These are phyloP conservation scores for Endoconidiophora laricicola DNA, from an alignment of 2,329 filamentous ascomycete species.

Conservation along the genomic window DNA sequence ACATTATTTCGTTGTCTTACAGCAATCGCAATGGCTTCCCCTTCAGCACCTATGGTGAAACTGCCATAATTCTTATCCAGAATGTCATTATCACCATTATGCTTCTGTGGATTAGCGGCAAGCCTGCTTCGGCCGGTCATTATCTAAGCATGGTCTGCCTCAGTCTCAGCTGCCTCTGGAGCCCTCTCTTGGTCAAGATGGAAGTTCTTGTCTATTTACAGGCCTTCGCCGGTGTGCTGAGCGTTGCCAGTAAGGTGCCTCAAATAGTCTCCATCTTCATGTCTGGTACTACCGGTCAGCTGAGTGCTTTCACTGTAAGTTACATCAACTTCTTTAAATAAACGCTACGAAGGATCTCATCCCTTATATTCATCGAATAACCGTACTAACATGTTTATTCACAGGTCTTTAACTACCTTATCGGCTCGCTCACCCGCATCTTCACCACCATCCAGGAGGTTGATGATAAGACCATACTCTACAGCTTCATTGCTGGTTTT, in stretches of 20 bases:
- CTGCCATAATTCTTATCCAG: conserved; percentile 77
- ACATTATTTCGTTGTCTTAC: conserved; percentile 83
- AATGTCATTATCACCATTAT: conserved; percentile 79
- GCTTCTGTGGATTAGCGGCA: conserved; percentile 69
- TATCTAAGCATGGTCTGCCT: conserved; percentile 43
- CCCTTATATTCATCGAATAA: neutral
- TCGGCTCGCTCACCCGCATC: conserved; percentile 81
- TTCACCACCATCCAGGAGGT: conserved; percentile 97
- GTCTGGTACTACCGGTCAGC: conserved; percentile 79
- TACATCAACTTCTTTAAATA: conserved; percentile 7
- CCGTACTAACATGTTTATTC: conserved; percentile 1
- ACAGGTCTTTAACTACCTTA: conserved; percentile 95
- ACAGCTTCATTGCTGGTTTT: conserved; percentile 85
- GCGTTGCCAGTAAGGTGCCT: conserved; percentile 80
- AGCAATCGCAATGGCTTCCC: conserved; percentile 82
- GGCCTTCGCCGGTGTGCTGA: conserved; percentile 65
- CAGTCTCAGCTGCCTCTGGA: conserved; percentile 47
- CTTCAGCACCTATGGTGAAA: conserved; percentile 94
- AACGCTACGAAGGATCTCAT: neutral
- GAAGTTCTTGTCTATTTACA: conserved; percentile 58
- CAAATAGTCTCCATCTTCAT: conserved; percentile 79
- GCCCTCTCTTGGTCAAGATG: conserved; percentile 53
- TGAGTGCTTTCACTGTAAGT: conserved; percentile 89
- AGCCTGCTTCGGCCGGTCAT: conserved; percentile 48
- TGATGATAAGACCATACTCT: conserved; percentile 88